Evolutionary conservation across 345 rosid species (phyloP).

Genomic region (Angophora floribunda): DNA sequence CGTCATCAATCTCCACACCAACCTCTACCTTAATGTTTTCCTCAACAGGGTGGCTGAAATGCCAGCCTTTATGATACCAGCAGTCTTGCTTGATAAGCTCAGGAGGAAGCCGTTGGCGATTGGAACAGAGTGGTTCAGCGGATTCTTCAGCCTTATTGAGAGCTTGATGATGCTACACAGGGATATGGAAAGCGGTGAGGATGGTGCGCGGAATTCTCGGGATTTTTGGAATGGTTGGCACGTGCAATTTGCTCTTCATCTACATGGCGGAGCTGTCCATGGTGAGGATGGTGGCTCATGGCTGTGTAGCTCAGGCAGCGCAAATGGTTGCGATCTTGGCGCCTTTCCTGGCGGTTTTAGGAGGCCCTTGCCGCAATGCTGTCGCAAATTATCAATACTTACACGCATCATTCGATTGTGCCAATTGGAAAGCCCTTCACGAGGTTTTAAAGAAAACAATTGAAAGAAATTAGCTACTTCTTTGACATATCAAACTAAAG

Average conservation of each 20-base stretch:
- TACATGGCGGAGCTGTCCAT: constrained; percentile 78
- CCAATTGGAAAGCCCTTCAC: too few species aligned
- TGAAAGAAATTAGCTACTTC: too few species aligned
- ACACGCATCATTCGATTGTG: too few species aligned
- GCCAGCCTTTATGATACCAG: constrained; percentile 76
- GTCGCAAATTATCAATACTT: too few species aligned
- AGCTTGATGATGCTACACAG: constrained; percentile 19
- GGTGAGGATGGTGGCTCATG: constrained; percentile 83
- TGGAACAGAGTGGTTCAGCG: constrained; percentile 76
- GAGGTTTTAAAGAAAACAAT: too few species aligned
- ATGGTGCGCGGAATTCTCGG: constrained; percentile 70
- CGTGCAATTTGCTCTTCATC: constrained; percentile 70
- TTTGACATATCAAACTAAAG: too few species aligned
- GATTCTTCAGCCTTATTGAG: constrained; percentile 52
- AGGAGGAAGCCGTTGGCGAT: constrained; percentile 78
- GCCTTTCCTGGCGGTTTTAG: constrained; percentile 71
- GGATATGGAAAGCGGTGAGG: constrained; percentile 50
- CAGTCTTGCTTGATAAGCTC: constrained; percentile 43
- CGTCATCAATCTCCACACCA: constrained; percentile 74
- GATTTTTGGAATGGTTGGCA: constrained; percentile 84
- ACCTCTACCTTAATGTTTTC: constrained; percentile 61
- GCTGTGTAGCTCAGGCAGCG: constrained; percentile 67
- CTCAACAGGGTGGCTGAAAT: constrained; percentile 75
- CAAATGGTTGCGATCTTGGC: constrained; percentile 83
- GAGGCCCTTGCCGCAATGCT: too few species aligned